Evolutionary conservation across 768 basidiomycete species (phyloP), one percentile per base, ranked within the genome.

Genomic region (Phaffia australis): DNA sequence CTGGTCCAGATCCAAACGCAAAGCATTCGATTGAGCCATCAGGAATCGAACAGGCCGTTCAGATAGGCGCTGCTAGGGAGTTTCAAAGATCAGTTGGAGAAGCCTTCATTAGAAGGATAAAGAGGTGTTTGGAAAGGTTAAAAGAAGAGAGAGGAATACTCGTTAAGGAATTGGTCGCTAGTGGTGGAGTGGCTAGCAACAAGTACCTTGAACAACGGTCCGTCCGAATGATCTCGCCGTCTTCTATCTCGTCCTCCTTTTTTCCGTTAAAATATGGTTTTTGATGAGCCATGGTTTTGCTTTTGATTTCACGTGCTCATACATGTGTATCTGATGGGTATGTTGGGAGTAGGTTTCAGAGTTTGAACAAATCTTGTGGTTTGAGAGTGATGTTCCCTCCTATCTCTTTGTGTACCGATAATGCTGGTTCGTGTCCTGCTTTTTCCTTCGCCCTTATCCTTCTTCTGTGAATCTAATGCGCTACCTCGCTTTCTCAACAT

Each of bases 131-230:
- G 49, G 71, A 77, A 27, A 77, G 75, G 78, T 83, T 60, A 29
- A 7, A n/a, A 46, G 32, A 51, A 35, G 61, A 46, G 58, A 46
- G 21, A 6, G 57, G 61, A n/a, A 74, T 84, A 0, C 61, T 71
- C 9, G 76, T 88, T 3, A 75, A 74, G 15, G 79, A 85, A 63
- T 70, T 98, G 29, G 88, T 95, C 1, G 84, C 88, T 19, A 90
- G 89, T 66, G 94, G 94, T 0, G 94, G 94, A 1, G 94, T 99
- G 0, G 94, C 93, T 19, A 89, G 89, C 71, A 99, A 99, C 71
- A 55, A 70, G 27, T 84, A 80, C 70, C 77, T 98, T 11, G 11
- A 42, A 42, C 35, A 42, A 42, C 35, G 35, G 35, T 42, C 11
- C 35, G 35, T 42, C 65, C 79, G 89, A 19, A 68, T 80, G 54